Evolutionary conservation across 345 rosid species (phyloP).

Genomic region (Rhodamnia rubescens): DNA sequence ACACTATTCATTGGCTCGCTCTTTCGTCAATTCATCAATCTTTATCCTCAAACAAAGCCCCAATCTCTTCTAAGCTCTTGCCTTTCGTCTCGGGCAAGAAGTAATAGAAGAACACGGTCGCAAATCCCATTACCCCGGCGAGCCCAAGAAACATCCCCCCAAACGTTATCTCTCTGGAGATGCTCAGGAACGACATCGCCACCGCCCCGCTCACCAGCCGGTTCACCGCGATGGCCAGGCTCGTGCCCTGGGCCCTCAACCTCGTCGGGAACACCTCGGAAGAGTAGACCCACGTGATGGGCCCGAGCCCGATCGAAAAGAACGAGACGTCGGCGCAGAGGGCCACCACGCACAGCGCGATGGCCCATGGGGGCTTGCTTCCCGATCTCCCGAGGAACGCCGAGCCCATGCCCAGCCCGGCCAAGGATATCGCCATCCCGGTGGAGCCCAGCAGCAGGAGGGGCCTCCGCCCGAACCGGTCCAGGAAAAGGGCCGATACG

Average conservation of each 20-base stretch:
- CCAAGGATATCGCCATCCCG: conserved; percentile 43
- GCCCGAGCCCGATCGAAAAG: conserved; percentile 68
- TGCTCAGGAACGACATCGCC: conserved; percentile 48
- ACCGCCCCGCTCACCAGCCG: conserved; percentile 51
- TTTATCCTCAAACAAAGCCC: conserved; percentile 31
- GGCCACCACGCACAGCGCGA: conserved; percentile 25
- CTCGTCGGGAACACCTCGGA: conserved; percentile 56
- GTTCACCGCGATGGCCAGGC: conserved; percentile 51
- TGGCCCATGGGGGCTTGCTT: conserved; percentile 34
- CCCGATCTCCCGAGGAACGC: conserved; percentile 12
- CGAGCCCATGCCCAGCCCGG: conserved; percentile 34
- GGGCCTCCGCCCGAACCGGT: conserved; percentile 55
- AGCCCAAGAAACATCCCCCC: conserved; percentile 50
- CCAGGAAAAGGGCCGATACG: conserved; percentile 40
- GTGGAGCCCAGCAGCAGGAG: conserved; percentile 41
- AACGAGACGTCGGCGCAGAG: conserved; percentile 45
- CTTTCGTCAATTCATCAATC: neutral
- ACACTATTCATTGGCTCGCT: neutral
- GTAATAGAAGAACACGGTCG: conserved; percentile 31
- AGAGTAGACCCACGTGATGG: conserved; percentile 69
- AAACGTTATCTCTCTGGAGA: conserved; percentile 27
- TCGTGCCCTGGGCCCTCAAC: conserved; percentile 66
- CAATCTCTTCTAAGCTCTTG: conserved; percentile 44
- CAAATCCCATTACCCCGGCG: conserved; percentile 32
- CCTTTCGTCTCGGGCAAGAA: conserved; percentile 63